phyloP scores from a whole-genome alignment of 2,329 filamentous ascomycete genomes.

The Scedosporium aurantiacum region DNA sequence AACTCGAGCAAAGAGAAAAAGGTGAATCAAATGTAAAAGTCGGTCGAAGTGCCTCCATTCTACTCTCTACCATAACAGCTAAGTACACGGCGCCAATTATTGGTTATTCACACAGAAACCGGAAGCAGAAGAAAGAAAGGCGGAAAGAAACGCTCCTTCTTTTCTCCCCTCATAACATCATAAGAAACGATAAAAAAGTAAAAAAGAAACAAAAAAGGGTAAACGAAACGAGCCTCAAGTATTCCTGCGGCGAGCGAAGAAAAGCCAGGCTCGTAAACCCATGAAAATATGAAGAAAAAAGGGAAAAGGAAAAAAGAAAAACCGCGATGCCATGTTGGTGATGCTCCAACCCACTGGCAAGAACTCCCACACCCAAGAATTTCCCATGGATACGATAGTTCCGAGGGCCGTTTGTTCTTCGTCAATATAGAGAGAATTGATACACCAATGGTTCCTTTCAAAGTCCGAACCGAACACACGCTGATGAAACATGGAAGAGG shows the following conservation, averaged over 20 bases:
- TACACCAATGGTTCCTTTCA: no score
- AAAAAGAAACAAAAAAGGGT: background rate
- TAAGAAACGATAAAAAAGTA: background rate
- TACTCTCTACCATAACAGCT: background rate
- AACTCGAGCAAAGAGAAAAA: no score
- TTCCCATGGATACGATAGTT: no score
- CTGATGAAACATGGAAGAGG: constrained; percentile 8
- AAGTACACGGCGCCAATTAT: background rate
- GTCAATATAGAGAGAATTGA: no score
- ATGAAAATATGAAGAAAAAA: background rate
- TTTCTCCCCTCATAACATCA: background rate
- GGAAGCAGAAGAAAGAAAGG: background rate
- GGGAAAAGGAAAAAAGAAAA: constrained; percentile 5
- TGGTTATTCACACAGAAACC: background rate
- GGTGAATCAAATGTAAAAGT: no score
- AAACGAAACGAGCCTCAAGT: background rate
- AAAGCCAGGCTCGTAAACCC: background rate
- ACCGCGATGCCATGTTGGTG: background rate
- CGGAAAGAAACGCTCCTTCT: background rate
- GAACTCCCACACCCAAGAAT: background rate
- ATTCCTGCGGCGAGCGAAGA: background rate
- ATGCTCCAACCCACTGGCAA: background rate
- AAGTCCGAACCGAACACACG: background rate
- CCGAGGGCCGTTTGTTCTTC: no score
- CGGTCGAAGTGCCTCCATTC: background rate